Conservation (phyloP, 164 flowering plant genomes). For the Umbilicus rupestris region DNA sequence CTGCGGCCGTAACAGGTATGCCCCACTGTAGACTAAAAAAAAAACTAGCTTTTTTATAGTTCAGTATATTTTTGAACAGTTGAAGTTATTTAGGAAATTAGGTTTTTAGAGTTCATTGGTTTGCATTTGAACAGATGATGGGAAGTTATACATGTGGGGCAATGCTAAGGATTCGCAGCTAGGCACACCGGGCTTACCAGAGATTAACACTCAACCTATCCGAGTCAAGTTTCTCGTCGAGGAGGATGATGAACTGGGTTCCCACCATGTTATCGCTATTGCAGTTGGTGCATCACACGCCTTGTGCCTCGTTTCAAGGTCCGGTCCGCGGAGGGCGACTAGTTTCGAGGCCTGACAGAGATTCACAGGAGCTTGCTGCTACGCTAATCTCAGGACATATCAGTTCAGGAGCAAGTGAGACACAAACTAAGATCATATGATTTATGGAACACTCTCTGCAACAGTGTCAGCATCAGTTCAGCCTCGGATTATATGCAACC, state of each 20-base stretch:
- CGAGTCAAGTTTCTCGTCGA: constrained; percentile 66
- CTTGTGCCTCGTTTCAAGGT: constrained; percentile 62
- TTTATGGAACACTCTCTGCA: too few species aligned
- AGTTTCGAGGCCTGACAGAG: too few species aligned
- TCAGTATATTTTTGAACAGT: constrained; percentile 28
- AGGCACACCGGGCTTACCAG: constrained; percentile 85
- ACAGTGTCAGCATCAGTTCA: too few species aligned
- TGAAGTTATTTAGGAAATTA: constrained; percentile 30
- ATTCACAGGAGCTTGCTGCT: too few species aligned
- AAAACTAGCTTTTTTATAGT: not conserved
- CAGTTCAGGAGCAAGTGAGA: too few species aligned
- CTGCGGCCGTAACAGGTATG: constrained; percentile 83
- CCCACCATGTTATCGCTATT: constrained; percentile 52
- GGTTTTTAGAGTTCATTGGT: not conserved
- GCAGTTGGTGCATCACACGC: constrained; percentile 87
- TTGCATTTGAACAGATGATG: constrained; percentile 39
- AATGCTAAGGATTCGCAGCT: constrained; percentile 71
- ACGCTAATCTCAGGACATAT: too few species aligned
- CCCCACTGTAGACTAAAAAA: not conserved
- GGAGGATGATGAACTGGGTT: constrained; percentile 62
- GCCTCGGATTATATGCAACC: too few species aligned
- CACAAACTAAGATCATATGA: too few species aligned
- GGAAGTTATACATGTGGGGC: constrained; percentile 92
- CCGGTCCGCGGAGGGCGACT: constrained; percentile 6
- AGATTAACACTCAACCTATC: constrained; percentile 48